Evolutionary conservation across 192 early-diverging fungal genomes (phyloP), one percentile per base, ranked within the genome.

Genomic region (Chytriomyces confervae): DNA sequence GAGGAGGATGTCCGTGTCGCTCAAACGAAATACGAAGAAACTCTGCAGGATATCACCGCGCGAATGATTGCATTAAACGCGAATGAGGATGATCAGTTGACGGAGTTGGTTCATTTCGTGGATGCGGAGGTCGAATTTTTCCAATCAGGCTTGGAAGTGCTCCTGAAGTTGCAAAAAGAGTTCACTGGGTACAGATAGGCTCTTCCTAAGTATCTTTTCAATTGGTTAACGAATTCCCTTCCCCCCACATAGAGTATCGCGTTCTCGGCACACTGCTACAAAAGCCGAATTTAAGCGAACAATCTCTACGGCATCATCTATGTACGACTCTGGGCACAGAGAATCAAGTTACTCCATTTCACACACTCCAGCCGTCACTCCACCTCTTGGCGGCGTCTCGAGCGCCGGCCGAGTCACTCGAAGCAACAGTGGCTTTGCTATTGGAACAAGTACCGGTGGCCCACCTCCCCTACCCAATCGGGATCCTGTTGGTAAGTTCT

Each of bases 21-120:
- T 9, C 95, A 96, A 81, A 83, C 89, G 23, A 97, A 96, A 80
- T 99, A 98, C 76, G 96, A 99, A 67, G 97, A 98, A 77, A 94
- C 94, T 9, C 46, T 77, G 51, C 66, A 66, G 60, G 92, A 94
- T 61, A 77, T 95, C 49, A 86, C 90, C 11, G 83, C 87, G 5
- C 86, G 91, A 62, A 99, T 99, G 95, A 81, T 91, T 81, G 79
- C 86, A 51, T 85, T 99, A 72, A 91, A 94, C 80, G 91, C 94
- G 11, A 90, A 89, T 63, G 95, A 98, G 85, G 86, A 86, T 50
- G 83, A 83, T 61, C 85, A 86, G 48, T 57, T 88, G 67, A 72
- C 82, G 44, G 85, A 87, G 13, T 82, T 92, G 13, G 82, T 84
- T 76, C 76, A 66, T 46, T 89, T 87, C 57, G 78, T 86, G n/a